Percentiles rank a stretch among this genome's conserved stretches.
These are phyloP conservation scores for Leccinum obscurum DNA, from an alignment of 768 basidiomycete genomes.

Conservation along the genomic window DNA sequence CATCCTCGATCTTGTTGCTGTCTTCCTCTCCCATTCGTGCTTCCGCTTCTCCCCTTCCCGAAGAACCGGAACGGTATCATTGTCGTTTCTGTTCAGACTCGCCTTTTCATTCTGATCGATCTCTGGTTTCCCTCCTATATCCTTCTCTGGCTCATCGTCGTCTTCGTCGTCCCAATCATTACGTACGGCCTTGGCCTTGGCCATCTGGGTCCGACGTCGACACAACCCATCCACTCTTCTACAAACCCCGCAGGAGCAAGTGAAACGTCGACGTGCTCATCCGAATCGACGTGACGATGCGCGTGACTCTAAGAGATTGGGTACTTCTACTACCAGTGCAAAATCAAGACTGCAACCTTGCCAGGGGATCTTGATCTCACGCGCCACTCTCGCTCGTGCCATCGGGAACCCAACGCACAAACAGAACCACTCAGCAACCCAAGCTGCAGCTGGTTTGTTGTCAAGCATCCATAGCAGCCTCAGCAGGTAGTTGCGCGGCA, in stretches of 20 bases:
- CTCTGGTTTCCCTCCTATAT: background rate
- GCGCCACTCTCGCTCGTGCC: too few relatives aligned
- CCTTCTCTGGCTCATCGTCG: conserved; percentile 13
- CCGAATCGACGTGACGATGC: background rate
- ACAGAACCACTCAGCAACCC: too few relatives aligned
- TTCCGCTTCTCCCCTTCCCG: background rate
- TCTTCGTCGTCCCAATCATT: conserved; percentile 65
- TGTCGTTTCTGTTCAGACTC: background rate
- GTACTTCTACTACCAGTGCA: too few relatives aligned
- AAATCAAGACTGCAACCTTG: too few relatives aligned
- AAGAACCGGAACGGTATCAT: background rate
- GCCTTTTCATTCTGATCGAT: background rate
- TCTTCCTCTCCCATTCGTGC: conserved; percentile 12
- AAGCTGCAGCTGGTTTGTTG: too few relatives aligned
- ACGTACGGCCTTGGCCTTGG: conserved; percentile 24
- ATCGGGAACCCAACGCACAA: too few relatives aligned
- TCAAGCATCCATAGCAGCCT: too few relatives aligned
- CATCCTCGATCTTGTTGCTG: conserved; percentile 43
- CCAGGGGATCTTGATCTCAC: too few relatives aligned
- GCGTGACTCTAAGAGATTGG: background rate
- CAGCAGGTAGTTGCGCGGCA: too few relatives aligned
- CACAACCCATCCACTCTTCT: conserved; percentile 3
- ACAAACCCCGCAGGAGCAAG: too few relatives aligned
- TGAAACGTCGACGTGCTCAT: background rate
- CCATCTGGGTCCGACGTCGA: background rate